Evolutionary conservation across 495 filamentous ascomycete genomes (phyloP), one percentile per base, ranked within the genome.

Genomic region (Podospora bellae-mahoneyi): DNA sequence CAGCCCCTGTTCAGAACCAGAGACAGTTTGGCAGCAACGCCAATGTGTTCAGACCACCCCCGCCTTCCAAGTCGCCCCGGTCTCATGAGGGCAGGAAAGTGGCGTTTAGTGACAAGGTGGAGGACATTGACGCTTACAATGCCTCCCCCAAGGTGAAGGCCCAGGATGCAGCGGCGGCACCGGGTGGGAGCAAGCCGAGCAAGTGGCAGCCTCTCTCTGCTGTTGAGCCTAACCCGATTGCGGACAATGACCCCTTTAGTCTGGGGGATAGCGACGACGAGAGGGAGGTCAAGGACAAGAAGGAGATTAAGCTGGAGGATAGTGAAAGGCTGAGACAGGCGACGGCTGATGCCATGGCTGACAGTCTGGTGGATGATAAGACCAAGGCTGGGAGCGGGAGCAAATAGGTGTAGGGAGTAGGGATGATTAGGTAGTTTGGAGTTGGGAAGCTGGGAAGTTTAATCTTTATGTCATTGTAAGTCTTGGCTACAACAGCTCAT

Each of bases 161-260:
- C 59, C 77, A 73, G 69, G 77, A 77, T 53, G 23, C 66, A 9
- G 23, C 66, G 15, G 23, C 64, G 30, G 39, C 68, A 23, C 32
- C 78, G 54, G 75, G 79, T 27, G 77, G 79, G 27, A 83, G 82
- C 74, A 95, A 92, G 80, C 80, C 86, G 16, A 96, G 91, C 84
- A 99, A 99, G 81, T 99, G 95, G 95, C 94, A 99, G 78, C 95
- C 96, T 18, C 81, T 99, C 64, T 91, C 92, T 34, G 87, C 90
- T 0, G 87, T 97, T 5, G 93, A 96, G 58, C 95, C 96, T 5
- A 90, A 87, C 63, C 95, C 96, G 39, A 89, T 94, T 58, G 88
- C 86, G 10, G 94, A 99, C 69, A 92, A 96, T 72, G 95, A 99
- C 74, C 95, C 95, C 0, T 99, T 99, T 78, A 96, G 92, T 72